These are phyloP conservation scores for Stagonosporopsis vannaccii DNA, from an alignment of 2,329 filamentous ascomycete genomes.

Conservation along the genomic window DNA sequence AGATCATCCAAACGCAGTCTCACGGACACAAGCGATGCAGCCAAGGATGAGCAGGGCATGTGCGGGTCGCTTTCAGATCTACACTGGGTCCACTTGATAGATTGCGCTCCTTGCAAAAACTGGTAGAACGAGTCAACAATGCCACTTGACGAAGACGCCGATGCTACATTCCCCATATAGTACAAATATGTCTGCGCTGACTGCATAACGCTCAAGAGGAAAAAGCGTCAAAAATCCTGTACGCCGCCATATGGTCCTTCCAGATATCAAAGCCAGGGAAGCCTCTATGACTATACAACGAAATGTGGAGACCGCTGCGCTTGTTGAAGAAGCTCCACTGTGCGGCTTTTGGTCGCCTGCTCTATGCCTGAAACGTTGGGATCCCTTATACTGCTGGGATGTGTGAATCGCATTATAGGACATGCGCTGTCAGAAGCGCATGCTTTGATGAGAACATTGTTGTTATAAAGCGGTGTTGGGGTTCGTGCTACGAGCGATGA, in stretches of 20 bases:
- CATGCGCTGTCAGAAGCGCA: conserved; percentile 13
- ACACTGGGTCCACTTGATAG: conserved; percentile 35
- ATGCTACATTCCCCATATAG: conserved; percentile 37
- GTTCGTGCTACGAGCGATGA: conserved; percentile 57
- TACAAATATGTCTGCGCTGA: conserved; percentile 39
- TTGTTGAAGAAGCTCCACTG: conserved; percentile 24
- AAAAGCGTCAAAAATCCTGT: conserved; percentile 31
- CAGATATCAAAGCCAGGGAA: conserved; percentile 27
- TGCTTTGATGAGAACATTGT: neutral
- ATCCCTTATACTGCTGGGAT: conserved; percentile 19
- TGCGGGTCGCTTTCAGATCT: conserved; percentile 30
- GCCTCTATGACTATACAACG: conserved; percentile 42
- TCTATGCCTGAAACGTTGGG: conserved; percentile 27
- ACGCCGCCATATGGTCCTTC: conserved; percentile 38
- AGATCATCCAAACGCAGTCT: neutral
- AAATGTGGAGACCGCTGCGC: conserved; percentile 27
- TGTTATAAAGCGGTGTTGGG: conserved; percentile 33
- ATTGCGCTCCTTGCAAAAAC: conserved; percentile 37
- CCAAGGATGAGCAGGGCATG: conserved; percentile 27
- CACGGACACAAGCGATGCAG: conserved; percentile 3
- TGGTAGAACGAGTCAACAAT: neutral
- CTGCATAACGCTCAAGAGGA: conserved; percentile 34
- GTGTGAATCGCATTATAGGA: conserved; percentile 23
- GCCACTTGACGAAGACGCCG: conserved; percentile 17
- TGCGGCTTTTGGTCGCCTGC: conserved; percentile 16